Evolutionary conservation across 345 rosid genomes (phyloP), one percentile per base, ranked within the genome.

Genomic region (Luvunga scandens): DNA sequence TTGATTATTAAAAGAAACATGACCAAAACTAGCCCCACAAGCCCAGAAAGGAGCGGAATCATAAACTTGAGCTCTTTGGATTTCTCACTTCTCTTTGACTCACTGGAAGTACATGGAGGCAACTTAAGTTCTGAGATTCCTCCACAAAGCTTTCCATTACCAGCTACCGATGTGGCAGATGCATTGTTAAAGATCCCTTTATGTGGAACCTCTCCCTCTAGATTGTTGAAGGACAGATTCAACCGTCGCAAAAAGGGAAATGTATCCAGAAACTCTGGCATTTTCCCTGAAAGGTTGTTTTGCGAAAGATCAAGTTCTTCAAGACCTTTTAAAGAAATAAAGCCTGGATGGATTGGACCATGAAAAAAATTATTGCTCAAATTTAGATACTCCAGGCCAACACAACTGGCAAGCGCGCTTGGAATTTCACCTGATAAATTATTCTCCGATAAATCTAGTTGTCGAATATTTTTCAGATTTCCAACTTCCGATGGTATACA

Each of bases 391-490:
- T 79, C 83, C 68, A 81, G 68, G 74, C 48, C 62, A 0, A 72
- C 42, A 50, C 85, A 81, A 60, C 10, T 66, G 9, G n/a, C 71
- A 0, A 81, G 62, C 13, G 85, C 72, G 64, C 85, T 84, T 10
- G 83, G 87, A 14, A 81, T 72, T 42, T 78, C 80, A 48, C 84
- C 80, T 2, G 86, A 75, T 21, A 84, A 71, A 34, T 31, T 69
- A 22, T 78, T 81, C 22, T 72, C 76, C 0, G 87, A 84, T 28
- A 84, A 72, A 10, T 12, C 4, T 45, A 45, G 84, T 7, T 0
- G 19, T n/a, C 38, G 10, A 3, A 81, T 22, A 19, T 14, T 72
- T 53, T 45, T 81, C 82, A 81, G 21, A n/a, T 72, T 77, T 38
- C 82, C 82, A 9, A 84, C 61, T 53, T 81, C 86, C 48, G 21